phyloP scores from a whole-genome alignment of 2,329 filamentous ascomycete genomes.

The Dothistroma septosporum region DNA sequence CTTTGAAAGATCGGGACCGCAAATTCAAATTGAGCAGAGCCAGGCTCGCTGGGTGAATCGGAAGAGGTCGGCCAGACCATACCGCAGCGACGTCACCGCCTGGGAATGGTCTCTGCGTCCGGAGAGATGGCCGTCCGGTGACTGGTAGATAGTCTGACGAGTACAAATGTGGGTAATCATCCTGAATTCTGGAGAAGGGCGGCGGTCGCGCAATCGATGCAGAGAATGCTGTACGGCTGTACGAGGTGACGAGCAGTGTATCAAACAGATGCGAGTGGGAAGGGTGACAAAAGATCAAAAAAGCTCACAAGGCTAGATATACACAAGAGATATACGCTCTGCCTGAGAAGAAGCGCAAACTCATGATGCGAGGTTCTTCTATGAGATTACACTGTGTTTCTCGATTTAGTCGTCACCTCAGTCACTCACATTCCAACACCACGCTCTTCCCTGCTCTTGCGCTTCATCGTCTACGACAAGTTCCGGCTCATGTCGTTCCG shows the following conservation, averaged over 20 bases:
- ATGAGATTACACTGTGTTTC: slow-evolving; percentile 24
- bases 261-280: neutral
- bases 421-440: slow-evolving; percentile 5
- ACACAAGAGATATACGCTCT: slow-evolving; percentile 10
- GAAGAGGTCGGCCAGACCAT: too few species aligned
- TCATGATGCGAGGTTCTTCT: slow-evolving; percentile 14
- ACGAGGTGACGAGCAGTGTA: neutral
- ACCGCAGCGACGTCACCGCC: neutral
- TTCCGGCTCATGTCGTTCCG: slow-evolving; percentile 86
- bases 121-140: too few species aligned
- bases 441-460: slow-evolving; percentile 1
- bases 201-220: neutral
- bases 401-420: slow-evolving; percentile 6
- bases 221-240: neutral
- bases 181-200: too few species aligned
- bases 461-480: slow-evolving; percentile 37
- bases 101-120: neutral
- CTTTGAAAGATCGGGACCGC: too few species aligned
- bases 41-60: too few species aligned
- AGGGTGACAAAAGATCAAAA: neutral
- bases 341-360: slow-evolving; percentile 3
- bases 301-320: slow-evolving; percentile 14
- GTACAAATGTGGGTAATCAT: too few species aligned
- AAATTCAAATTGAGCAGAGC: too few species aligned
- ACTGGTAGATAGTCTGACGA: too few species aligned